Evolutionary conservation across 768 basidiomycete genomes (phyloP).

Genomic region (Pleurotus platypus): DNA sequence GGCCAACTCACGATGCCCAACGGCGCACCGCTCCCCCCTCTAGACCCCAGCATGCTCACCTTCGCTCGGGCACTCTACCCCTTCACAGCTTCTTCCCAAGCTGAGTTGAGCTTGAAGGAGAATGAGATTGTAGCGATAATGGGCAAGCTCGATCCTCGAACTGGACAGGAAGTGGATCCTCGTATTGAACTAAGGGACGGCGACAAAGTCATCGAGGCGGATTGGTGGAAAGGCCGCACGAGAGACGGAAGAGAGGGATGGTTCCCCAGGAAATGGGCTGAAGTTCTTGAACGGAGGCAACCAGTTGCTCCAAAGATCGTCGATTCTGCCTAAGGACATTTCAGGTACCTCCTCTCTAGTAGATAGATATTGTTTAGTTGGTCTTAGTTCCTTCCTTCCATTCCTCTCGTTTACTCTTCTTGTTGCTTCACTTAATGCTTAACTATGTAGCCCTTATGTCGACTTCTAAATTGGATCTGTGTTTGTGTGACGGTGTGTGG

Average conservation of each 20-base stretch:
- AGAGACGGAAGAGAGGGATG: constrained; percentile 90
- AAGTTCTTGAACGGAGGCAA: constrained; percentile 52
- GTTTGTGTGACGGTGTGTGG: too few relatives aligned
- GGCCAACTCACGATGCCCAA: constrained; percentile 30
- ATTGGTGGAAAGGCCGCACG: constrained; percentile 95
- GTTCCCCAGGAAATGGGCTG: constrained; percentile 91
- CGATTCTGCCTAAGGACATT: background rate
- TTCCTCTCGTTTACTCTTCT: too few relatives aligned
- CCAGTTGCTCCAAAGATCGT: constrained; percentile 24
- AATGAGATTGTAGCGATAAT: constrained; percentile 94
- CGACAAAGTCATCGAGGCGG: constrained; percentile 29
- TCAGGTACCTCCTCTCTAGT: too few relatives aligned
- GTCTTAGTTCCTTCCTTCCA: too few relatives aligned
- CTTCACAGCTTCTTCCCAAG: constrained; percentile 62
- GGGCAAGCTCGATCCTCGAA: constrained; percentile 70
- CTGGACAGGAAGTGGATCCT: constrained; percentile 66
- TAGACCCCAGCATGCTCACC: constrained; percentile 76
- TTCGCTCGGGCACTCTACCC: constrained; percentile 83
- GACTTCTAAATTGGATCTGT: too few relatives aligned
- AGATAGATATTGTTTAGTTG: too few relatives aligned
- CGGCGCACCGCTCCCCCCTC: constrained; percentile 41
- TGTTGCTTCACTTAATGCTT: too few relatives aligned
- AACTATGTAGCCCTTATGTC: too few relatives aligned
- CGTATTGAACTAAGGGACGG: constrained; percentile 49
- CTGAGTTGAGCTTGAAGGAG: constrained; percentile 78